Evolutionary conservation across 148 eudicot species (phyloP), one percentile per base, ranked within the genome.

Genomic region (Agrostemma githago): DNA sequence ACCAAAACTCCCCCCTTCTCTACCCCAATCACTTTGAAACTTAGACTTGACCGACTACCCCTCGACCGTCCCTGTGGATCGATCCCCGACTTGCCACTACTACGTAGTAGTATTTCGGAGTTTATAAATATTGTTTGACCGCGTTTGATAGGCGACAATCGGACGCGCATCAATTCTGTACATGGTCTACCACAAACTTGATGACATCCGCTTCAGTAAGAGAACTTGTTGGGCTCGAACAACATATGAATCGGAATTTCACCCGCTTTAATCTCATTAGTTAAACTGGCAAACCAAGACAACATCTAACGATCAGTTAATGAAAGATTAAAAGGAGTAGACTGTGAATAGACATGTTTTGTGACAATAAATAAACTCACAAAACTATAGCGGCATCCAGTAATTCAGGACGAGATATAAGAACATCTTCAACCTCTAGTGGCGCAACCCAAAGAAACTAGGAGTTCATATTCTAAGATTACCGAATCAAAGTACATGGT

Each of bases 401-500:
- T 79, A 92, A 87, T 72, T 92, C 91, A 43, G 91, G 86, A 60
- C 89, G 95, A 43, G 92, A 92, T 73, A 81, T 73, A 39, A 90
- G 91, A 48, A 92, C 77, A 6, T 86, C 97, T 90, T 92, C 97
- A 61, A 90, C 90, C 81, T 92, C 91, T 54, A 91, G 96, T 70
- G 93, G 96, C 48, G 96, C 93, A 51, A 90, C 90, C 95, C 88
- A 56, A 48, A 19, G 44, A 74, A 51, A 66, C 4, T 48, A 76
- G 34, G 34, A 26, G 34, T 0, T 26, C 34, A 26, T 26, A 26
- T 0, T 26, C 34, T 26, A 26, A 26, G 34, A 26, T 26, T 26
- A 26, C 34, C 34, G 34, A 26, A 26, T 26, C 34, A 26, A 26
- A 26, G 34, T 26, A 1, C 34, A 26, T 26, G 34, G 34, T 26